These are phyloP conservation scores for Gaultheria prostrata DNA, from an alignment of 148 eudicot genomes.

Conservation along the genomic window DNA sequence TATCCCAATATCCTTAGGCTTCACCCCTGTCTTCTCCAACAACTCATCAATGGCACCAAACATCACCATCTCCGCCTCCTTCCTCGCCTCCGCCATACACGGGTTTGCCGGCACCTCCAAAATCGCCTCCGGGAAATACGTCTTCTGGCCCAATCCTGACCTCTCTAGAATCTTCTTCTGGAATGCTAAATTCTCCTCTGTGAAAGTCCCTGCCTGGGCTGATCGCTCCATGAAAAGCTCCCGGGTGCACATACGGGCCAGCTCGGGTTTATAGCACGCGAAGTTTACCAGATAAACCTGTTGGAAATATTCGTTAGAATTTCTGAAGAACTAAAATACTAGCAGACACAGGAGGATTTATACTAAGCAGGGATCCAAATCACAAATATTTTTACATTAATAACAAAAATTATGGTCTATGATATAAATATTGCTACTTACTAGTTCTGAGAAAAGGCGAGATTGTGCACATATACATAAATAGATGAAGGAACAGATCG, in stretches of 20 bases:
- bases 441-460: too few species aligned
- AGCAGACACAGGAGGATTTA: too few species aligned
- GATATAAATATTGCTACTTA: too few species aligned
- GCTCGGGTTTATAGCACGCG: conserved; percentile 41
- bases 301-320: neutral
- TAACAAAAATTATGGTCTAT: too few species aligned
- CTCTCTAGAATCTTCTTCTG: conserved; percentile 36
- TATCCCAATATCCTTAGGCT: conserved; percentile 40
- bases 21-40: conserved; percentile 36
- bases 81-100: conserved; percentile 28
- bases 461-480: too few species aligned
- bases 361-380: too few species aligned
- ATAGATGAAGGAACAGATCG: too few species aligned
- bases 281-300: conserved; percentile 39
- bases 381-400: too few species aligned
- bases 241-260: conserved; percentile 26
- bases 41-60: conserved; percentile 38
- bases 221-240: conserved; percentile 33
- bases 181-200: conserved; percentile 30
- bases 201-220: neutral
- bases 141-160: conserved; percentile 37
- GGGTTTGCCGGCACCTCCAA: conserved; percentile 20
- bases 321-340: neutral
- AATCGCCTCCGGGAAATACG: conserved; percentile 28
- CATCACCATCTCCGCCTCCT: conserved; percentile 41